Base-by-base conservation (phyloP, 768 basidiomycete genomes). In the Pholiota molesta region DNA sequence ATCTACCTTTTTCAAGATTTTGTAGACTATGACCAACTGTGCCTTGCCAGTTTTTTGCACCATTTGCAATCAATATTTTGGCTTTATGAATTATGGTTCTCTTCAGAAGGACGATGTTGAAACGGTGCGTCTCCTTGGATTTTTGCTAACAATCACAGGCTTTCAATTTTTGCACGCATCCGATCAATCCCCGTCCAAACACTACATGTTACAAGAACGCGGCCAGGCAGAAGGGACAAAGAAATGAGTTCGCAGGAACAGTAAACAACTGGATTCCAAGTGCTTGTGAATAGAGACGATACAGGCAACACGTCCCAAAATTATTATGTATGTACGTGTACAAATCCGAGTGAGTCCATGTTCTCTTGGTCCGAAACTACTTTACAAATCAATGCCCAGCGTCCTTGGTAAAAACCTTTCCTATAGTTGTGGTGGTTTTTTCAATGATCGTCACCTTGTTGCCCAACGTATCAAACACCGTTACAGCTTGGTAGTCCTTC, bases 11-110 rank as follows among this genome's bases (percentile, higher is more conserved):
- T 55, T 64, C 55, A 47, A 59, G 59, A 62, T 69, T 64, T 65
- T 72, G 71, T 72, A 72, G 69, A 69, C 68, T 69, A 70, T 68
- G 63, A 60, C 28, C 54, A 28, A 33, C 47, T 60, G 40, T 55
- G 62, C 55, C 45, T 28, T 58, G 33, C 17, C 42, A 60, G 42
- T 28, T 35, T 35, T 51, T 58, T 57, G 52, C 56, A 49, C 21
- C 52, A 56, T 52, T 44, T 62, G 62, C 55, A 57, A 61, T 13
- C 60, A 55, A 40, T 54, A 35, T 60, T 60, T 60, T 60, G 59
- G 42, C 39, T 60, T 54, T 54, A 45, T 33, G 14, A 5, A n/a
- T 21, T 11, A 42, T 39, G 17, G 42, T 44, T 44, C 7, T 44
- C 42, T 19, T 44, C 42, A 44, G 42, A 44, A 44, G 21, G 7